Evolutionary conservation across 805 yeast species (phyloP).

Genomic region (Maudiozyma saulgeensis): DNA sequence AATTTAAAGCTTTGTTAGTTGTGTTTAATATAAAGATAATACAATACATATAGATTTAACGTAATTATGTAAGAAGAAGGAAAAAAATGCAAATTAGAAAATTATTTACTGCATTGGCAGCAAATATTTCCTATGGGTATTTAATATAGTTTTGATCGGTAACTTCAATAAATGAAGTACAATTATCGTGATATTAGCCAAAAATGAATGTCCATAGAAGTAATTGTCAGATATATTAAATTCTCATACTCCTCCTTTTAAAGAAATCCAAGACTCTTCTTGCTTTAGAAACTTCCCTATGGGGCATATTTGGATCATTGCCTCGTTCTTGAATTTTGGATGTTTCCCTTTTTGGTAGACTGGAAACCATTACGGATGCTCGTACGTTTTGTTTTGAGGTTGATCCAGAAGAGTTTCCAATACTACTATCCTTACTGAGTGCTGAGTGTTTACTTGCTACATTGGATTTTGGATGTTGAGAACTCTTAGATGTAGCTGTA

Average conservation of each 20-base stretch:
- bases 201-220: not conserved
- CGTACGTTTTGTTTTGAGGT: slow-evolving; percentile 3
- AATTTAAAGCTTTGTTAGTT: too few relatives aligned
- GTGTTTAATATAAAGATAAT: too few relatives aligned
- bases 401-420: not conserved
- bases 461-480: not conserved
- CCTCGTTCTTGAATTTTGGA: not conserved
- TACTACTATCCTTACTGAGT: not conserved
- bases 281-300: slow-evolving; percentile 44
- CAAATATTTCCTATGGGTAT: too few relatives aligned
- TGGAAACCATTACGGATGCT: slow-evolving; percentile 9
- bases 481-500: slow-evolving; percentile 4
- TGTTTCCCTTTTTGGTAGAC: not conserved
- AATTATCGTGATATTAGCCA: not conserved
- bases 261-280: slow-evolving; percentile 70
- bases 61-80: too few relatives aligned
- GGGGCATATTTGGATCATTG: not conserved
- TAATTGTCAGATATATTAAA: slow-evolving; percentile 2
- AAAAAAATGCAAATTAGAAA: too few relatives aligned
- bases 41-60: too few relatives aligned
- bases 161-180: not conserved
- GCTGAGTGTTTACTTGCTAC: not conserved
- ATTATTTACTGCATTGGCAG: too few relatives aligned
- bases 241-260: slow-evolving; percentile 50
- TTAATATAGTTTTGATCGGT: too few relatives aligned